Evolutionary conservation across 2,329 filamentous ascomycete genomes (phyloP).

Genomic region (Colletotrichum acutatum): DNA sequence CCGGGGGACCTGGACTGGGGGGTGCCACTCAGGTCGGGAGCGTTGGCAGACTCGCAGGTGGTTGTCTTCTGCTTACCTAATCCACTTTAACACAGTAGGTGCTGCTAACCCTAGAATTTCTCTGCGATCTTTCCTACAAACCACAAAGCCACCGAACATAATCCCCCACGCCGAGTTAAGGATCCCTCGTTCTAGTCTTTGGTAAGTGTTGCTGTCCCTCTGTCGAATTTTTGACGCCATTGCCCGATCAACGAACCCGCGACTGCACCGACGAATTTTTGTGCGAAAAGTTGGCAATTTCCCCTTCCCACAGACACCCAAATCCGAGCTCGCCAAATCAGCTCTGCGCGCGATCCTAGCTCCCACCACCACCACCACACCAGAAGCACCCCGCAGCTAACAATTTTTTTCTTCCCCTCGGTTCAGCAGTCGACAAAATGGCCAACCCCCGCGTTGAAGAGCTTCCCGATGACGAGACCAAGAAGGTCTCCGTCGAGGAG

Average conservation of each 20-base stretch:
- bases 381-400: constrained; percentile 27
- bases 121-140: constrained; percentile 45
- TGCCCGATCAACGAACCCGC: constrained; percentile 1
- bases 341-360: constrained; percentile 33
- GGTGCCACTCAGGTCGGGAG: neutral
- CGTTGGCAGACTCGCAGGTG: neutral
- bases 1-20: constrained; percentile 11
- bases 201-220: constrained; percentile 44
- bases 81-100: constrained; percentile 44
- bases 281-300: constrained; percentile 25
- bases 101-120: constrained; percentile 60
- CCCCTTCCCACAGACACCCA: constrained; percentile 19
- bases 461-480: constrained; percentile 89
- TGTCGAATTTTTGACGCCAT: constrained; percentile 23
- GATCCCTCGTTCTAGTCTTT: constrained; percentile 47
- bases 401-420: neutral
- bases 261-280: constrained; percentile 17
- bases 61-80: constrained; percentile 51
- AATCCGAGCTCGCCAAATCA: constrained; percentile 31
- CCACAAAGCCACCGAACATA: constrained; percentile 31
- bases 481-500: constrained; percentile 83
- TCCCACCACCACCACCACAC: constrained; percentile 28
- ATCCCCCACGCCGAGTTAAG: constrained; percentile 23
- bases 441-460: constrained; percentile 98
- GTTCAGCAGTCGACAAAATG: constrained; percentile 70